Percentiles rank a stretch among this genome's conserved stretches.
phyloP scores from a whole-genome alignment of 495 filamentous ascomycete species.

The Hypoxylon rickii region DNA sequence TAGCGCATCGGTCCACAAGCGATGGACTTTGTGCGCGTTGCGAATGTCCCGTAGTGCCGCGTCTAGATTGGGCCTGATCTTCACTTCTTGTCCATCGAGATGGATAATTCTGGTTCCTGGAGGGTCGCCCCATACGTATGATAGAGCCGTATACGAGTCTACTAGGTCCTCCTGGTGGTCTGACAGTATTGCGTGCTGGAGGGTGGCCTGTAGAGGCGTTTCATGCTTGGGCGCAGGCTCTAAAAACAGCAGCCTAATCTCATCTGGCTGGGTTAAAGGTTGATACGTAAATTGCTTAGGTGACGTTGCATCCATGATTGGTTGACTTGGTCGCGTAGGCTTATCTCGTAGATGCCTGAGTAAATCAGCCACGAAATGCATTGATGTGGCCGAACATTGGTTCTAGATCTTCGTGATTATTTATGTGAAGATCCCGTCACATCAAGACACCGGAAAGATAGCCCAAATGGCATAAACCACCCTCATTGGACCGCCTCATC shows the following conservation, averaged over 20 bases:
- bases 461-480: no score
- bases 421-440: no score
- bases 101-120: not conserved
- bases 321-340: no score
- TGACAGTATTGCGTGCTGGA: constrained; percentile 28
- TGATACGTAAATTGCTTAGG: not conserved
- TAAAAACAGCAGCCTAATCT: constrained; percentile 20
- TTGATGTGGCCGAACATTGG: no score
- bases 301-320: no score
- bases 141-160: constrained; percentile 34
- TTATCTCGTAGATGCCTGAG: no score
- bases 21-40: not conserved
- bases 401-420: no score
- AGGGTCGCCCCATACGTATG: constrained; percentile 38
- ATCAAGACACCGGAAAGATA: no score
- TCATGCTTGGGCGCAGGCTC: constrained; percentile 8
- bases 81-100: constrained; percentile 2
- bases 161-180: constrained; percentile 22
- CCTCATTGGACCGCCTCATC: no score
- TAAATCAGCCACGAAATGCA: no score
- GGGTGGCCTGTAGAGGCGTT: constrained; percentile 16
- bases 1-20: constrained; percentile 23
- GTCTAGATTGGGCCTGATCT: constrained; percentile 14
- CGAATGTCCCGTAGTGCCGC: constrained; percentile 25
- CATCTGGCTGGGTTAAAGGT: not conserved